Evolutionary conservation across 2,329 filamentous ascomycete species (phyloP), one percentile per base, ranked within the genome.

Genomic region (Hypoxylon rubiginosum): DNA sequence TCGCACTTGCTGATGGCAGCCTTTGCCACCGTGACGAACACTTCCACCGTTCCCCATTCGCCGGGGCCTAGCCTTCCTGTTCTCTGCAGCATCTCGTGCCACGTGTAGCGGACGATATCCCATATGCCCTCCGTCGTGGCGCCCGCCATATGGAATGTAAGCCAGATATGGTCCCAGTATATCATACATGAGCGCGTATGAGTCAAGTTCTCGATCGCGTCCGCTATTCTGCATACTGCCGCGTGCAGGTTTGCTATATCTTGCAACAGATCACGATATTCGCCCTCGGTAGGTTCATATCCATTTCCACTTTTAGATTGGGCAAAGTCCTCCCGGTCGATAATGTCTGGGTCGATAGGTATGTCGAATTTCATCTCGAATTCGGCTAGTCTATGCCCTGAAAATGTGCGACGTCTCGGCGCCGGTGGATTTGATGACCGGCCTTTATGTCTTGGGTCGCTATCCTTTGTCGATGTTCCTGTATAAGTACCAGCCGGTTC

Each of bases 121-220:
- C 45, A 62, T 8, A 59, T 58, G 1, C 58, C 54, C 15, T 67
- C 58, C 2, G 61, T 51, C 19, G 56, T 58, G 24, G 52, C 56
- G 5, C 64, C 56, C 8, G 49, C 61, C 41, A 62, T 54, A 9
- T 55, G 48, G 11, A 58, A 15, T 3, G 60, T 62, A n/a, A 64
- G 48, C 64, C 64, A 62, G 19, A 58, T 59, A 2, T 66, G 62
- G 19, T 60, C 10, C 58, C 51, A 63, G 10, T 48, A 17, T 13
- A 5, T n/a, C 8, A 15, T 26, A 10, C 43, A 49, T 8, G 17
- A 10, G 6, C 9, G 19, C 28, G 28, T 48, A 36, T 24, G 54
- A 9, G 43, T n/a, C 13, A 50, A 30, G 9, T 28, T 36, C 43
- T 26, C 30, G 19, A 58, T 41, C 43, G 17, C 34, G 13, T 41